Conservation (phyloP, 495 filamentous ascomycete species). For the Aspergillus panamensis region DNA sequence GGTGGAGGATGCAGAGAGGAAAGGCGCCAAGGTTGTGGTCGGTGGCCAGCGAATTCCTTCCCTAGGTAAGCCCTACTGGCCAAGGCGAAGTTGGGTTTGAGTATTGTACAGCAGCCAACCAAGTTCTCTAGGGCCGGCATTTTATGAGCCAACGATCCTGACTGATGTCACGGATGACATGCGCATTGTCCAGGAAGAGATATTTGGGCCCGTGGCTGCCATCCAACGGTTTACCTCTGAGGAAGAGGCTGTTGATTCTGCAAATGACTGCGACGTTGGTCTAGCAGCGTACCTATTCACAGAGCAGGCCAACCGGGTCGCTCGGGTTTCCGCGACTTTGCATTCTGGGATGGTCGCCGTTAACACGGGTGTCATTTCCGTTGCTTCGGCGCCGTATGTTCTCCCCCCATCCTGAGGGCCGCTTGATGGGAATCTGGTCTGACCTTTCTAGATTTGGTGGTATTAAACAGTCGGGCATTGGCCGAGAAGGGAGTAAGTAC, state of each 20-base stretch:
- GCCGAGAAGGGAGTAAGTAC: not conserved
- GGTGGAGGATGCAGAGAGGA: slow-evolving; percentile 63
- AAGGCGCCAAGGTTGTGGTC: slow-evolving; percentile 18
- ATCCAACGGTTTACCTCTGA: slow-evolving; percentile 50
- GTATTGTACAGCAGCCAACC: slow-evolving; percentile 18
- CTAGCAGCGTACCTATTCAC: slow-evolving; percentile 51
- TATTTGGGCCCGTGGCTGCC: slow-evolving; percentile 53
- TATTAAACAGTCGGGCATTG: slow-evolving; percentile 7
- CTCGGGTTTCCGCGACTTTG: slow-evolving; percentile 47
- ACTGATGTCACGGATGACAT: slow-evolving; percentile 44
- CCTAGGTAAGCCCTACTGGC: slow-evolving; percentile 41
- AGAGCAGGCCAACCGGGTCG: slow-evolving; percentile 42
- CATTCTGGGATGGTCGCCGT: slow-evolving; percentile 53
- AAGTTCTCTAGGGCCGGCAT: slow-evolving; percentile 59
- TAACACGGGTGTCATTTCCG: slow-evolving; percentile 24
- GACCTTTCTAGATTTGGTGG: slow-evolving; percentile 27
- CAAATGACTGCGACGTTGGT: slow-evolving; percentile 47
- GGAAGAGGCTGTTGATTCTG: slow-evolving; percentile 46
- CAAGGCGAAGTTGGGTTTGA: slow-evolving; percentile 34
- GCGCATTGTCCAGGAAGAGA: slow-evolving; percentile 51
- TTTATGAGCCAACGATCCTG: slow-evolving; percentile 50
- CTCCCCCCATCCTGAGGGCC: too few species aligned
- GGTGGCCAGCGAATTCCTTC: slow-evolving; percentile 46
- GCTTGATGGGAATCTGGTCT: slow-evolving; percentile 4
- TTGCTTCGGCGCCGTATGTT: not conserved